Evolutionary conservation across 1,284 basidiomycete species (phyloP).

Genomic region (Cystobasidium sp.): DNA sequence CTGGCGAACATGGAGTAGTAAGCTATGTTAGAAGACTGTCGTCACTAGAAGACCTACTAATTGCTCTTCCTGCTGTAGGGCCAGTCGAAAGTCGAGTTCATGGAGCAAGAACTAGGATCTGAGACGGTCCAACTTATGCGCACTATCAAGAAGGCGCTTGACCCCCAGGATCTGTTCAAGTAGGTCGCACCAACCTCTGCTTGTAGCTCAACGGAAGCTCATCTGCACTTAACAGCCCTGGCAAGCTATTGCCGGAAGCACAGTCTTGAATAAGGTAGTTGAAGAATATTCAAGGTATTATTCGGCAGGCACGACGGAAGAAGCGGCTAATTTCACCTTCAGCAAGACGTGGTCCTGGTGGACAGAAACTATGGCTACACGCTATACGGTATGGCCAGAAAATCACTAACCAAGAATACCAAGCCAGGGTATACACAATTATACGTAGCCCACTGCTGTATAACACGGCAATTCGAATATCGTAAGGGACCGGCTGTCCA

Average conservation of each 20-base stretch:
- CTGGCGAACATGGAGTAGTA: slow-evolving; percentile 84
- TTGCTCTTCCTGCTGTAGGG: slow-evolving; percentile 5
- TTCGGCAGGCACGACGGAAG: too few species aligned
- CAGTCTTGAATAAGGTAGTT: neutral
- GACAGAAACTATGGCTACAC: too few species aligned
- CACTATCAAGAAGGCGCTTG: slow-evolving; percentile 72
- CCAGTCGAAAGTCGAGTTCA: slow-evolving; percentile 59
- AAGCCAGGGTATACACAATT: too few species aligned
- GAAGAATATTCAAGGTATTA: neutral
- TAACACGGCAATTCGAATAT: too few species aligned
- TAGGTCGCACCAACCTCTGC: neutral
- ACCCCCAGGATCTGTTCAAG: slow-evolving; percentile 77
- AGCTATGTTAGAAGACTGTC: slow-evolving; percentile 54
- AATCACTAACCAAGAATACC: too few species aligned
- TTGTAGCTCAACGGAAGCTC: neutral
- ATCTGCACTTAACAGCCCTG: slow-evolving; percentile 20
- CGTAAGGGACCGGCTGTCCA: too few species aligned
- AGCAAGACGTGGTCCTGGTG: too few species aligned
- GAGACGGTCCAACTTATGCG: slow-evolving; percentile 80
- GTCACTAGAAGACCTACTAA: slow-evolving; percentile 59
- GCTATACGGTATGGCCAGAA: too few species aligned
- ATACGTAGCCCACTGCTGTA: too few species aligned
- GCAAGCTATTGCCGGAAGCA: slow-evolving; percentile 34
- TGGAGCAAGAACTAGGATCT: slow-evolving; percentile 73
- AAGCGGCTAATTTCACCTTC: too few species aligned